Percentiles rank a stretch among this genome's conserved stretches.
Conservation (phyloP, 768 basidiomycete genomes). For the Lanmaoa pseudosensibilis region DNA sequence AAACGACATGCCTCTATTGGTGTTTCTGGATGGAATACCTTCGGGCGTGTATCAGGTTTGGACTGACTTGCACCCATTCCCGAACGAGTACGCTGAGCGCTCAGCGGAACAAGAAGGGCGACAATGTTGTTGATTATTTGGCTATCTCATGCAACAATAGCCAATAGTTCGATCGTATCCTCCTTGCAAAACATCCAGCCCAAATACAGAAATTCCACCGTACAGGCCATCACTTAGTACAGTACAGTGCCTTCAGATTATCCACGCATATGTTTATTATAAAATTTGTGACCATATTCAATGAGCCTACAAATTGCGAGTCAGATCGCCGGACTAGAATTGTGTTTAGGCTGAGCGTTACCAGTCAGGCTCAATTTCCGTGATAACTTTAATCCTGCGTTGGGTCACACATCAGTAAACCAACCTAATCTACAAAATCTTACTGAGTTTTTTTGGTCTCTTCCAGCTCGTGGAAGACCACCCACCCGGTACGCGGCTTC, state of each 20-base stretch:
- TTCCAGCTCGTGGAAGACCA: constrained; percentile 93
- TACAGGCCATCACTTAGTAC: not conserved
- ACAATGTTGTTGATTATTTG: constrained; percentile 12
- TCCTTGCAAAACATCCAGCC: not conserved
- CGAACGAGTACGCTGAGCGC: not conserved
- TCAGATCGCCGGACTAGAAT: not conserved
- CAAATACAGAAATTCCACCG: not conserved
- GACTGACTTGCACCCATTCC: constrained; percentile 72
- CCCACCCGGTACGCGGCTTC: constrained; percentile 89
- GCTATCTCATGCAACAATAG: not conserved
- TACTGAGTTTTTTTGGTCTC: constrained; percentile 95
- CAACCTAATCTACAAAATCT: constrained; percentile 28
- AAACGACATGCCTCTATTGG: constrained; percentile 48
- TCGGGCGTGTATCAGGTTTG: constrained; percentile 52
- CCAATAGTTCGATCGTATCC: no score
- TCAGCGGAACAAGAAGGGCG: not conserved
- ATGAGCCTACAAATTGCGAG: constrained; percentile 39
- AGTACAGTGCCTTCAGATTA: not conserved
- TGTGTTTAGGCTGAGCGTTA: constrained; percentile 28
- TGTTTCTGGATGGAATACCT: constrained; percentile 55
- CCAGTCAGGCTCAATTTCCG: constrained; percentile 97
- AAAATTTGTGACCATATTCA: constrained; percentile 50
- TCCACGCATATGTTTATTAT: constrained; percentile 29
- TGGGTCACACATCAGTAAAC: constrained; percentile 9
- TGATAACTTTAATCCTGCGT: constrained; percentile 82